Percentiles rank a stretch among this genome's conserved stretches.
Evolutionary conservation across 2,329 filamentous ascomycete genomes (phyloP).

Genomic region (Rhexocercosporidium sp.): DNA sequence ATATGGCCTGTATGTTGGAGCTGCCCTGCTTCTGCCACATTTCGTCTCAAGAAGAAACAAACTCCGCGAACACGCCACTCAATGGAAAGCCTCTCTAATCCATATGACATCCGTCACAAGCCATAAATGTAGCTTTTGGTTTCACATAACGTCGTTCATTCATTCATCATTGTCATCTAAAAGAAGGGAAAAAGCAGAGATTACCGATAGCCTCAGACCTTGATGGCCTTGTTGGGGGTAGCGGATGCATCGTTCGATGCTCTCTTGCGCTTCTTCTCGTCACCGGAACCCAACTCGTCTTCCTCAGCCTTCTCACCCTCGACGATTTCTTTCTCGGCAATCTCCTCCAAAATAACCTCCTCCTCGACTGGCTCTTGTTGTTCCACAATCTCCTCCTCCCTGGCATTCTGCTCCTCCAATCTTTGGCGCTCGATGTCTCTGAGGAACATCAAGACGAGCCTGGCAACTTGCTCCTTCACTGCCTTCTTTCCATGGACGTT

Average conservation of each 20-base stretch:
- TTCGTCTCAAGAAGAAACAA: too few relatives aligned
- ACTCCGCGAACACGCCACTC: too few relatives aligned
- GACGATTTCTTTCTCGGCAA: constrained; percentile 6
- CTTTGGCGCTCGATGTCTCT: constrained; percentile 42
- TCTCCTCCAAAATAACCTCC: constrained; percentile 4
- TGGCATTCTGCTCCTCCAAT: constrained; percentile 12
- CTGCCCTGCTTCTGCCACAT: too few relatives aligned
- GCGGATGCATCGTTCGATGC: background rate
- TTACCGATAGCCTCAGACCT: too few relatives aligned
- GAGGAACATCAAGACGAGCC: constrained; percentile 46
- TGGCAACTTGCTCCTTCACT: constrained; percentile 54
- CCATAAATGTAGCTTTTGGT: too few relatives aligned
- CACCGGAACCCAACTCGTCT: background rate
- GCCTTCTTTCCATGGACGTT: constrained; percentile 54
- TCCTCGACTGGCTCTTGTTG: background rate
- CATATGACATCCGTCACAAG: too few relatives aligned
- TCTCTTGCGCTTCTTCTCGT: constrained; percentile 31
- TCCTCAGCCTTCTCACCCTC: constrained; percentile 15
- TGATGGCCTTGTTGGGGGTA: background rate
- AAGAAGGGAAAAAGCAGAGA: too few relatives aligned
- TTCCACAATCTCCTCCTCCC: constrained; percentile 16
- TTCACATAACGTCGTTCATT: too few relatives aligned
- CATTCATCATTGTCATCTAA: too few relatives aligned
- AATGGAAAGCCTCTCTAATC: too few relatives aligned
- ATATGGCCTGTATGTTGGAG: too few relatives aligned